Percentiles rank a stretch among this genome's conserved stretches.
phyloP scores from a whole-genome alignment of 2,329 filamentous ascomycete species.

The Aspergillus alliaceus region DNA sequence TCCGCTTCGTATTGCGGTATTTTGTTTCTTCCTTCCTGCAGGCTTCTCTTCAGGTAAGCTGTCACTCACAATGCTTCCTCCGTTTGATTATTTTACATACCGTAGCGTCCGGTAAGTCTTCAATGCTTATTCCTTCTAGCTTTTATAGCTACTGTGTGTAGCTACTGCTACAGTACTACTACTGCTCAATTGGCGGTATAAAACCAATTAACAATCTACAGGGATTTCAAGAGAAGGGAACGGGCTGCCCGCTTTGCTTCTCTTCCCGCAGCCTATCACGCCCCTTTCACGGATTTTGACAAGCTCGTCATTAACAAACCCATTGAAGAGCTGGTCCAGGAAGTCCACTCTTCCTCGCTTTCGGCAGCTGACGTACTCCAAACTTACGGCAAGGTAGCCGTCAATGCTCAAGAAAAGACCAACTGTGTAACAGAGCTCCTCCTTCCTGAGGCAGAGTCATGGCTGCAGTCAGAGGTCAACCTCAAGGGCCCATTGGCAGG shows the following conservation, averaged over 20 bases:
- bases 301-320: conserved; percentile 67
- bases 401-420: conserved; percentile 80
- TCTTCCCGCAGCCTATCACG: conserved; percentile 66
- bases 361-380: conserved; percentile 73
- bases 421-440: conserved; percentile 90
- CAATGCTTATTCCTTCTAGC: not conserved
- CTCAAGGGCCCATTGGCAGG: conserved; percentile 80
- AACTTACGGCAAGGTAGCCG: conserved; percentile 81
- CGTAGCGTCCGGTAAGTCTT: conserved; percentile 65
- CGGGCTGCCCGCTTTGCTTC: conserved; percentile 67
- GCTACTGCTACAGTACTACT: no score
- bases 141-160: not conserved
- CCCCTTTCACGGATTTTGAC: conserved; percentile 64
- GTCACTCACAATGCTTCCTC: conserved; percentile 47
- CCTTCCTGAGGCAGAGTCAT: conserved; percentile 73
- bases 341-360: conserved; percentile 69
- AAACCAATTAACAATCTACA: conserved; percentile 37
- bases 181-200: not conserved
- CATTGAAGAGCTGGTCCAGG: conserved; percentile 74
- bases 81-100: conserved; percentile 70
- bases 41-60: not conserved
- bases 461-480: conserved; percentile 65
- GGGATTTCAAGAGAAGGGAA: conserved; percentile 76
- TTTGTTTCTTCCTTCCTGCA: not conserved
- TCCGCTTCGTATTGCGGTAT: not conserved